These are phyloP conservation scores for Blepharisma undulans DNA, from an alignment of 169 alveolate species.

Conservation along the genomic window DNA sequence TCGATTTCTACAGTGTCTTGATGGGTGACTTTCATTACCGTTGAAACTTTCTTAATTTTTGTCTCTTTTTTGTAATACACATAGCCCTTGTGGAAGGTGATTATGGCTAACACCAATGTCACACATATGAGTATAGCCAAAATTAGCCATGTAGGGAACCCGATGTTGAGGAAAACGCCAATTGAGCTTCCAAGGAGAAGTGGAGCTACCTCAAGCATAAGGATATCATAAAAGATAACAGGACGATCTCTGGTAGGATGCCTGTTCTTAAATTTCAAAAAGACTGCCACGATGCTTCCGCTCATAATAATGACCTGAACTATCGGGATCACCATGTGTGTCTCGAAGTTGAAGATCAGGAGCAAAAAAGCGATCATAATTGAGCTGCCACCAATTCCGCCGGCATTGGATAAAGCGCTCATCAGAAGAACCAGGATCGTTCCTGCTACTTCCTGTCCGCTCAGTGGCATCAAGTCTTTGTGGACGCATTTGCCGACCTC, in stretches of 20 bases:
- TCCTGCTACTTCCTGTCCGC: slow-evolving; percentile 28
- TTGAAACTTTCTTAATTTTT: neutral
- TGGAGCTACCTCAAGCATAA: neutral
- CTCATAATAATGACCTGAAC: neutral
- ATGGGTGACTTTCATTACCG: neutral
- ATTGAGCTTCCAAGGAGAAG: slow-evolving; percentile 23
- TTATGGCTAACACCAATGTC: neutral
- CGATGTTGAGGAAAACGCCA: neutral
- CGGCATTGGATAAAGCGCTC: slow-evolving; percentile 48
- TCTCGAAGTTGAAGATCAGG: slow-evolving; percentile 12
- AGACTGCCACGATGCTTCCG: neutral
- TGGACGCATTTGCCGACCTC: slow-evolving; percentile 27
- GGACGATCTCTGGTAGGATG: neutral
- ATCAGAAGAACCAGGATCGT: neutral
- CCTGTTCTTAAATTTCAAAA: neutral
- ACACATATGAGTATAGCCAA: neutral
- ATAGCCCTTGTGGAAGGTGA: neutral
- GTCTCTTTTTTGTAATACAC: neutral
- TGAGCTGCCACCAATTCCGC: slow-evolving; percentile 48
- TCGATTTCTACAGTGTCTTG: neutral
- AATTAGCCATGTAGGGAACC: slow-evolving; percentile 22
- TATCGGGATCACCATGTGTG: slow-evolving; percentile 1
- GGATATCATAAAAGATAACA: neutral
- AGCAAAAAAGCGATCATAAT: slow-evolving; percentile 18
- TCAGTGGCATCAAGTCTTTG: slow-evolving; percentile 32